A percentile compares a stretch with the other conserved stretches of the same genome.
Conservation (phyloP, 2,329 filamentous ascomycete species). For the Hypoxylon sp. region DNA sequence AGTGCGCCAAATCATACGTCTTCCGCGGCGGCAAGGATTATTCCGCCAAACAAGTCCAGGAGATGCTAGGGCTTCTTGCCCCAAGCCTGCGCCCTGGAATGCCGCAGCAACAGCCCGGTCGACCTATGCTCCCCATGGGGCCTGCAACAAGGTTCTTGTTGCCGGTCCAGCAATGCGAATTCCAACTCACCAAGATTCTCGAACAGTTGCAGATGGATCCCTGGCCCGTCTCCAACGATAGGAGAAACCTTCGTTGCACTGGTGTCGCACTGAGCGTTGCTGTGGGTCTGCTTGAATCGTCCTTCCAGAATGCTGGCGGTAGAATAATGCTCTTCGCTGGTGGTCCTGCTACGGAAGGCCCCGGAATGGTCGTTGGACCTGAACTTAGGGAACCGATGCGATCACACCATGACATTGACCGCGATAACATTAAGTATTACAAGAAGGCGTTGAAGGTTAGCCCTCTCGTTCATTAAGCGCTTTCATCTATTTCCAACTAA, state of each 20-base stretch:
- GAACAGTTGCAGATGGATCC: constrained; percentile 97
- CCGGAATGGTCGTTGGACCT: constrained; percentile 95
- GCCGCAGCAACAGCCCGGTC: constrained; percentile 78
- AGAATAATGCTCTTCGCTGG: constrained; percentile 98
- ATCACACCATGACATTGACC: constrained; percentile 98
- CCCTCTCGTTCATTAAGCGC: not conserved
- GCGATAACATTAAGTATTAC: constrained; percentile 99
- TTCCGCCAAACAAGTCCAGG: constrained; percentile 97
- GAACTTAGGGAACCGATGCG: constrained; percentile 96
- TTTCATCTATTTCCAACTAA: constrained; percentile 45
- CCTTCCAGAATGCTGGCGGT: constrained; percentile 94
- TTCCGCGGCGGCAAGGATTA: constrained; percentile 99
- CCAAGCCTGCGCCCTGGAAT: constrained; percentile 80
- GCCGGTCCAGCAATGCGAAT: constrained; percentile 95
- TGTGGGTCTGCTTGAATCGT: constrained; percentile 90
- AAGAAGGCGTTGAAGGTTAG: constrained; percentile 96
- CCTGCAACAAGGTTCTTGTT: constrained; percentile 91
- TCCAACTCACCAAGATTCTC: constrained; percentile 94
- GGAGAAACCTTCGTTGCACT: constrained; percentile 89
- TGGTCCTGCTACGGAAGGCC: constrained; percentile 93
- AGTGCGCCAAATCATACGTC: constrained; percentile 98
- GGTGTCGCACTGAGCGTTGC: constrained; percentile 97
- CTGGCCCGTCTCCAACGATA: constrained; percentile 96
- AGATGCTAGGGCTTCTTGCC: constrained; percentile 91
- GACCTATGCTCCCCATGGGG: constrained; percentile 79